Base-by-base conservation (phyloP, 805 yeast genomes). In the Wickerhamomyces bovis region DNA sequence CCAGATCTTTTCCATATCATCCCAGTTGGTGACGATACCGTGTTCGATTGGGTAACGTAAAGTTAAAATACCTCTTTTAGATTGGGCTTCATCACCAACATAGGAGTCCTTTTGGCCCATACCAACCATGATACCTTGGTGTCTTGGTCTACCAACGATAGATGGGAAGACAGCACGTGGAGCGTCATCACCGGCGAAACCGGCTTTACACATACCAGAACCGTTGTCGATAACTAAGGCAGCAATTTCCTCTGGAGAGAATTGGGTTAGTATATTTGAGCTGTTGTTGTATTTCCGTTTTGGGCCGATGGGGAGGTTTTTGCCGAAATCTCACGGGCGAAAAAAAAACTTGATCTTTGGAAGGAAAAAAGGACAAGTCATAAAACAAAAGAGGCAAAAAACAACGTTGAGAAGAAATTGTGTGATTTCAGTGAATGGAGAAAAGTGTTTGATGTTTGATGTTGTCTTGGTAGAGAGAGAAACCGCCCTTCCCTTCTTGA, bases 141-240 rank as follows among this genome's bases (percentile, higher is more conserved):
- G 99, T 83, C 96, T 90, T 80, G 99, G 98, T 80, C 99, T 94
- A 78, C 99, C 99, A 58, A 92, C 99, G 68, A 94, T 92, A 54
- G 98, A 94, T 69, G 99, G 99, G 92, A 94, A 94, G 63, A 94
- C 99, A 67, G 99, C 98, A 75, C 97, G 87, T 71, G 99, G 99
- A 58, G 98, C 98, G 79, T 94, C 99, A 71, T 94, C 98, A 80
- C 99, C 99, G 83, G 99, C 98, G 72, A 90, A 94, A 77, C 99
- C 99, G 92, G 99, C 99, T 75, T 94, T 94, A 85, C 99, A 94
- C 98, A 94, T 94, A 83, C 99, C 99, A 70, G 99, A 94, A 80
- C 99, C 99, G 78, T 92, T 92, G 75, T 92, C 99, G 77, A 92
- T 92, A 78, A 92, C 98, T 64, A 71, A 67, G 44, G 56, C 55